These are phyloP conservation scores for Cryoendolithus antarcticus DNA, from an alignment of 2,329 filamentous ascomycete genomes.

Conservation along the genomic window DNA sequence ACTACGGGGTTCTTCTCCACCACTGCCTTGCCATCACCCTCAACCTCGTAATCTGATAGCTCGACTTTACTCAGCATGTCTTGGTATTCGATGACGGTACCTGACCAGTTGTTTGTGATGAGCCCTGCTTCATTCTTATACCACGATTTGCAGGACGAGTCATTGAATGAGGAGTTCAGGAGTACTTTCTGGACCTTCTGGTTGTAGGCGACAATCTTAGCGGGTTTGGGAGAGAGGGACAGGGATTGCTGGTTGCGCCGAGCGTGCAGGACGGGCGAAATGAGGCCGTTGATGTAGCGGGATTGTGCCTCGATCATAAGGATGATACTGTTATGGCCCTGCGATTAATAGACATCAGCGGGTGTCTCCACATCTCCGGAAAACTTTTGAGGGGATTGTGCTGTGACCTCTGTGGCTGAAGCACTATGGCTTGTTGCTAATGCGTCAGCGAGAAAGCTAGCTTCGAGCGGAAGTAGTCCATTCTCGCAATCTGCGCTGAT, in stretches of 20 bases:
- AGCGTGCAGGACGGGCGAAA: constrained; percentile 37
- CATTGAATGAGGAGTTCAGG: constrained; percentile 36
- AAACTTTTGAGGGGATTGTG: too few relatives aligned
- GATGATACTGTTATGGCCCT: constrained; percentile 38
- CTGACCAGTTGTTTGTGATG: constrained; percentile 45
- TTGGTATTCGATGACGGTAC: constrained; percentile 45
- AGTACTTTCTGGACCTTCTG: constrained; percentile 33
- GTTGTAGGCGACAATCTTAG: constrained; percentile 33
- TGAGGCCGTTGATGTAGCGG: constrained; percentile 40
- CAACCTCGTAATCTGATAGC: constrained; percentile 34
- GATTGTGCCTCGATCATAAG: constrained; percentile 49
- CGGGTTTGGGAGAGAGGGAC: constrained; percentile 31
- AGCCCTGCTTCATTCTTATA: constrained; percentile 42
- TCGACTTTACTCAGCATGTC: constrained; percentile 30
- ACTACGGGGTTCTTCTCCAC: constrained; percentile 21
- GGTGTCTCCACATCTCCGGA: too few relatives aligned
- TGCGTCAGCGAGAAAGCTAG: too few relatives aligned
- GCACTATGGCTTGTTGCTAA: too few relatives aligned
- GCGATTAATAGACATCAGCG: too few relatives aligned
- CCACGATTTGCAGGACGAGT: constrained; percentile 42
- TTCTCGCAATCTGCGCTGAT: too few relatives aligned
- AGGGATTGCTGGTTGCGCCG: constrained; percentile 28
- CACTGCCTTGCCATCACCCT: constrained; percentile 22
- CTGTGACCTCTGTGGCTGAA: too few relatives aligned
- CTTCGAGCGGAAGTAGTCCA: too few relatives aligned